Conservation (phyloP, 1,284 basidiomycete genomes). For the Boletellus deceptivus region DNA sequence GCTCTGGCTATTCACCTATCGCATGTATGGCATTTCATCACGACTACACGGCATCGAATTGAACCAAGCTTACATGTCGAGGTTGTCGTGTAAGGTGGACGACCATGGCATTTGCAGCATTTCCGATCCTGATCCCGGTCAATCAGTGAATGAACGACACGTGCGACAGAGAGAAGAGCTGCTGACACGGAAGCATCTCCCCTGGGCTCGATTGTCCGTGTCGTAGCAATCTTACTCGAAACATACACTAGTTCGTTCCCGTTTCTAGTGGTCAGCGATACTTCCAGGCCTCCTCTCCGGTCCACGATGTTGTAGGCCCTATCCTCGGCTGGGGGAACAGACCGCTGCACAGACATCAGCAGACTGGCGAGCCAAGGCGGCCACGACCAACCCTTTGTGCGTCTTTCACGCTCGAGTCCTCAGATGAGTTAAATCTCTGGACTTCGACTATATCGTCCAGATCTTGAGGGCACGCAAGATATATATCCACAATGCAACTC, state of each 20-base stretch:
- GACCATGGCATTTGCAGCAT: not conserved
- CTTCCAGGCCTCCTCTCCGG: not conserved
- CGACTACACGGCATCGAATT: not conserved
- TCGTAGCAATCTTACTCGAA: not conserved
- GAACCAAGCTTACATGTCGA: not conserved
- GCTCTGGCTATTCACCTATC: not conserved
- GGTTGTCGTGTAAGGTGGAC: not conserved
- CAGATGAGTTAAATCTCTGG: not conserved
- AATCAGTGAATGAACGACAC: not conserved
- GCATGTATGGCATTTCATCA: not conserved
- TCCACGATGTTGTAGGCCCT: not conserved
- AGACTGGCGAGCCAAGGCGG: no score
- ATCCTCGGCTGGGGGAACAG: not conserved
- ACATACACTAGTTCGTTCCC: not conserved
- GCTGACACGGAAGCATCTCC: slow-evolving; percentile 1
- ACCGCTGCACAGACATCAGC: not conserved
- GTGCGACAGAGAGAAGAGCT: not conserved
- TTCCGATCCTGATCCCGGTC: not conserved
- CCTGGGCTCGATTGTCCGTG: not conserved
- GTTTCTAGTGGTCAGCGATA: not conserved
- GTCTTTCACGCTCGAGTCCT: no score
- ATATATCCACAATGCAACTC: not conserved
- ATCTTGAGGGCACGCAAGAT: not conserved
- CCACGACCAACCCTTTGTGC: not conserved
- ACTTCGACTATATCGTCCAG: not conserved